phyloP scores from a whole-genome alignment of 208 protist genomes.

The Trypanosoma cruzi region DNA sequence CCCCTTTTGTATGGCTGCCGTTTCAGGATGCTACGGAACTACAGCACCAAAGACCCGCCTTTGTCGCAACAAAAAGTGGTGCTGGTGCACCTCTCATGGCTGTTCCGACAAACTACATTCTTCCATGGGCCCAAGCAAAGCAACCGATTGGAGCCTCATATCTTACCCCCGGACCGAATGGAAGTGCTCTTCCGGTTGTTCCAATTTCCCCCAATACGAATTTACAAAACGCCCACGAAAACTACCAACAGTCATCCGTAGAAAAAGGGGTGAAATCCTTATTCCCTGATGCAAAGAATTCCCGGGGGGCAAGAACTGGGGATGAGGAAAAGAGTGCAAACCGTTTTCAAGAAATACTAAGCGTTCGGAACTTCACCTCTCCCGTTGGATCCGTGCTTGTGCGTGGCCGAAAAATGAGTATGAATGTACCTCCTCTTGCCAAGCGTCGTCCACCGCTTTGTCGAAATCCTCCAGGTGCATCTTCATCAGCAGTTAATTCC shows the following conservation, averaged over 20 bases:
- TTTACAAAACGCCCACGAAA: neutral
- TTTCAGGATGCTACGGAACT: neutral
- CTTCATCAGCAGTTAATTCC: neutral
- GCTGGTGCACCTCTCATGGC: neutral
- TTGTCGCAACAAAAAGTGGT: neutral
- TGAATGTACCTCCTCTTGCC: conserved; percentile 23
- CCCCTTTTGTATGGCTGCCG: conserved; percentile 5
- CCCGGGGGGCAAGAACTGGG: neutral
- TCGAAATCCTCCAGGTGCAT: neutral
- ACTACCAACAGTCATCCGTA: neutral
- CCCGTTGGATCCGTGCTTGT: neutral
- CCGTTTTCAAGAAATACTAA: neutral
- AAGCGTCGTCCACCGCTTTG: conserved; percentile 8
- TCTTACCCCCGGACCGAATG: neutral
- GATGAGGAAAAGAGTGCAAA: neutral
- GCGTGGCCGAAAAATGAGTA: neutral
- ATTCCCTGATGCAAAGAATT: neutral
- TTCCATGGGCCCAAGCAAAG: neutral
- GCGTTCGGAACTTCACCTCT: conserved; percentile 17
- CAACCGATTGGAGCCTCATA: neutral
- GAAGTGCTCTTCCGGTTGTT: neutral
- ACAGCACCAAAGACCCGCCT: neutral
- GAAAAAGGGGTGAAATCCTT: neutral
- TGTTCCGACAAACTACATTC: neutral
- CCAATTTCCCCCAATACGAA: neutral